Percentiles rank a stretch among this genome's conserved stretches.
These are phyloP conservation scores for Candida vartiovaarae DNA, from an alignment of 805 yeast species.

Conservation along the genomic window DNA sequence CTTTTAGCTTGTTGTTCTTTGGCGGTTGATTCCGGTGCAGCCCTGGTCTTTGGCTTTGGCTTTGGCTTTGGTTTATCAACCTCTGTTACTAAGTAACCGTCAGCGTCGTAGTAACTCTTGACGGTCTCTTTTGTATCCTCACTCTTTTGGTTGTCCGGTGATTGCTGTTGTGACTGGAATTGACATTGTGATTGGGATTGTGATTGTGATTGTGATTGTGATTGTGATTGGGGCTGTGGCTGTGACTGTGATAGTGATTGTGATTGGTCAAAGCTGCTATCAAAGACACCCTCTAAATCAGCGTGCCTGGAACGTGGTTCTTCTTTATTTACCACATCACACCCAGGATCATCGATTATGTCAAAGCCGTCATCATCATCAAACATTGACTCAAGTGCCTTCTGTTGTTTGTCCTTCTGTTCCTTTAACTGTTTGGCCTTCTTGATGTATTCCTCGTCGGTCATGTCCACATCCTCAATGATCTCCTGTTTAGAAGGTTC, in stretches of 20 bases:
- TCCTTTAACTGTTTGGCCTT: slow-evolving; percentile 8
- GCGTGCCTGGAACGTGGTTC: slow-evolving; percentile 1
- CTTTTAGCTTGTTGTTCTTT: slow-evolving; percentile 9
- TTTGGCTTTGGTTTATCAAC: slow-evolving; percentile 17
- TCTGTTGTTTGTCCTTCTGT: slow-evolving; percentile 9
- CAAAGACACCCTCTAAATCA: slow-evolving; percentile 19
- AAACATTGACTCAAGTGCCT: slow-evolving; percentile 29
- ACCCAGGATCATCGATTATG: slow-evolving; percentile 1
- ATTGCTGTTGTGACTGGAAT: not conserved
- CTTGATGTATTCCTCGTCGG: slow-evolving; percentile 11
- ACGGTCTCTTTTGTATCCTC: slow-evolving; percentile 8
- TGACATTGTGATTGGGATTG: not conserved
- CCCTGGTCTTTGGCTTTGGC: slow-evolving; percentile 12
- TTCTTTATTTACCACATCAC: not conserved
- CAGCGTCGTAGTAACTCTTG: slow-evolving; percentile 36
- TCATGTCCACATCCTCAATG: slow-evolving; percentile 8
- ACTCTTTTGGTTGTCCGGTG: not conserved
- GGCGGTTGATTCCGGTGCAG: slow-evolving; percentile 1
- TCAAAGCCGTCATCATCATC: slow-evolving; percentile 26
- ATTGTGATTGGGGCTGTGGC: slow-evolving; percentile 9
- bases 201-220: slow-evolving; percentile 2
- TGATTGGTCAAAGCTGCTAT: slow-evolving; percentile 13
- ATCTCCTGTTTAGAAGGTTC: slow-evolving; percentile 5
- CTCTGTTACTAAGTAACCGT: slow-evolving; percentile 41
- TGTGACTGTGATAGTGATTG: slow-evolving; percentile 8